phyloP scores from a whole-genome alignment of 192 early-diverging fungal genomes.

The Coemansia sp. region DNA sequence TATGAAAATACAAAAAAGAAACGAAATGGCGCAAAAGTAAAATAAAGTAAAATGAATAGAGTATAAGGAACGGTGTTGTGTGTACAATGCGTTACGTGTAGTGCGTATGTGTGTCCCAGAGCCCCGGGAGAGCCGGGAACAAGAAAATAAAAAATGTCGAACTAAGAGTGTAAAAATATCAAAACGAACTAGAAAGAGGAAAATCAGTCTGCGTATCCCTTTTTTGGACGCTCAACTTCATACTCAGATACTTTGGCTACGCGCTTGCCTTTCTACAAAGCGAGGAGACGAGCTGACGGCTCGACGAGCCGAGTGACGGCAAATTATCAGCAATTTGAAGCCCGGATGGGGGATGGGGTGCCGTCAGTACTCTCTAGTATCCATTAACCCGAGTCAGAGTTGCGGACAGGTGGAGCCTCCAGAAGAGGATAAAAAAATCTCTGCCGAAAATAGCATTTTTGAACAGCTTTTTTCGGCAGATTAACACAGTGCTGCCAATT shows the following conservation, averaged over 20 bases:
- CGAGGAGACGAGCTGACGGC: slow-evolving; percentile 2
- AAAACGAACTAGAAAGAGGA: neutral
- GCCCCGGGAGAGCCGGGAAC: neutral
- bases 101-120: slow-evolving; percentile 2
- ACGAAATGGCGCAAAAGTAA: slow-evolving; percentile 2
- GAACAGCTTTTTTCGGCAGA: neutral
- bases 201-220: neutral
- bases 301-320: neutral
- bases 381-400: neutral
- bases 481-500: neutral
- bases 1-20: slow-evolving; percentile 3
- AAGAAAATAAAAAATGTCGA: neutral
- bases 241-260: neutral
- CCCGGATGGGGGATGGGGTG: neutral
- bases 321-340: neutral
- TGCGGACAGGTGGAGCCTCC: neutral
- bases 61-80: neutral
- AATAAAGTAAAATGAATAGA: slow-evolving; percentile 5
- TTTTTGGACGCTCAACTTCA: neutral
- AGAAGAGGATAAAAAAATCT: neutral
- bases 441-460: neutral
- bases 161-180: neutral
- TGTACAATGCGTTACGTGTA: neutral
- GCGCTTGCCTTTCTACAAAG: neutral
- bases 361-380: neutral